Evolutionary conservation across 108 stramenopile genomes (phyloP).

Genomic region (Nitzschia inconspicua): DNA sequence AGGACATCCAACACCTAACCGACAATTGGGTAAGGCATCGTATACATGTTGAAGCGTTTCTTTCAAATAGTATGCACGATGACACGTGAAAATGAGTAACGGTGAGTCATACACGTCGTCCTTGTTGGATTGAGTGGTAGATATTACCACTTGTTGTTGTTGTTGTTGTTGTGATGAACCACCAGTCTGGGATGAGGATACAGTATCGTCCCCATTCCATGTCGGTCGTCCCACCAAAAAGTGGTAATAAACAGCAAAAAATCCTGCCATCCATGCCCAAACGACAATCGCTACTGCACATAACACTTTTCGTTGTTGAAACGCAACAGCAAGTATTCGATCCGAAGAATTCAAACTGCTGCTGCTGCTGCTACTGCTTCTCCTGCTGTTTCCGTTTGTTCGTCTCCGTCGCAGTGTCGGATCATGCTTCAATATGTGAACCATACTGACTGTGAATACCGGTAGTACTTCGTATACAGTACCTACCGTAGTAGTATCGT

Average conservation of each 20-base stretch:
- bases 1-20: conserved; percentile 57
- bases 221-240: no score
- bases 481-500: no score
- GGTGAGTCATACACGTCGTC: conserved; percentile 60
- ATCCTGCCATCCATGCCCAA: neutral
- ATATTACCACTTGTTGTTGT: neutral
- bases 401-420: no score
- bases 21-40: conserved; percentile 39
- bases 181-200: neutral
- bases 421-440: no score
- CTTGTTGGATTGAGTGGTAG: no score
- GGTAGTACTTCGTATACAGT: no score
- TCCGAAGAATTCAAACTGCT: no score
- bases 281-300: neutral
- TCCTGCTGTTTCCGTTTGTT: no score
- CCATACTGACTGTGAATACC: no score
- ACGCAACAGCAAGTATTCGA: no score
- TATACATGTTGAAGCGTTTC: conserved; percentile 57
- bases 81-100: conserved; percentile 74
- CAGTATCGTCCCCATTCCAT: no score
- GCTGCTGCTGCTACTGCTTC: no score
- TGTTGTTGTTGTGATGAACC: neutral
- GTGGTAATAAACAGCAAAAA: neutral
- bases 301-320: neutral
- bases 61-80: conserved; percentile 73